Percentiles rank a stretch among this genome's conserved stretches.
These are phyloP conservation scores for Fusarium circinatum DNA, from an alignment of 2,329 filamentous ascomycete species.

Conservation along the genomic window DNA sequence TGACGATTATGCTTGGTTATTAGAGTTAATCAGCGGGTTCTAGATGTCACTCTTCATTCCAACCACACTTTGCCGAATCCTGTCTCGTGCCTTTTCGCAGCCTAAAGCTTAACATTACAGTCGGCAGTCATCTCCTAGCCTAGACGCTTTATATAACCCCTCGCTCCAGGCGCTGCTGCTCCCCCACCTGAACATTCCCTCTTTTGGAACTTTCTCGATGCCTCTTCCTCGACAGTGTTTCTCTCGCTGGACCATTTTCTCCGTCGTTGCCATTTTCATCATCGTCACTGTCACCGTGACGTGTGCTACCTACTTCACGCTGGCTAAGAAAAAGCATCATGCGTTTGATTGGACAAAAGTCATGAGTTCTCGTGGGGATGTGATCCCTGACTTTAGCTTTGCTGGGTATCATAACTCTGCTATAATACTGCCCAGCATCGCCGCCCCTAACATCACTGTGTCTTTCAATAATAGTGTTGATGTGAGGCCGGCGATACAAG, in stretches of 20 bases:
- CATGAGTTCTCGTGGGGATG: slow-evolving; percentile 17
- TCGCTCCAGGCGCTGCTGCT: neutral
- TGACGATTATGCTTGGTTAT: neutral
- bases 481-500: slow-evolving; percentile 17
- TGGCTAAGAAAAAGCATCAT: neutral
- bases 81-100: neutral
- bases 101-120: no score
- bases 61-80: neutral
- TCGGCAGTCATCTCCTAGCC: no score
- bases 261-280: neutral
- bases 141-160: neutral
- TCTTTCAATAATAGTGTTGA: neutral
- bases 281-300: neutral
- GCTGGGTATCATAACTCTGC: slow-evolving; percentile 35
- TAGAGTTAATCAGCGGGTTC: neutral
- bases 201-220: neutral
- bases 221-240: slow-evolving; percentile 19
- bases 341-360: slow-evolving; percentile 27
- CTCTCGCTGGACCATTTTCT: slow-evolving; percentile 1
- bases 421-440: slow-evolving; percentile 4
- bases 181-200: neutral
- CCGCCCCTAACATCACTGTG: neutral
- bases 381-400: slow-evolving; percentile 37
- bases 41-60: neutral
- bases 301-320: slow-evolving; percentile 16